Conservation (phyloP, 345 rosid species). For the sweet orange (Citrus sinensis) region DNA sequence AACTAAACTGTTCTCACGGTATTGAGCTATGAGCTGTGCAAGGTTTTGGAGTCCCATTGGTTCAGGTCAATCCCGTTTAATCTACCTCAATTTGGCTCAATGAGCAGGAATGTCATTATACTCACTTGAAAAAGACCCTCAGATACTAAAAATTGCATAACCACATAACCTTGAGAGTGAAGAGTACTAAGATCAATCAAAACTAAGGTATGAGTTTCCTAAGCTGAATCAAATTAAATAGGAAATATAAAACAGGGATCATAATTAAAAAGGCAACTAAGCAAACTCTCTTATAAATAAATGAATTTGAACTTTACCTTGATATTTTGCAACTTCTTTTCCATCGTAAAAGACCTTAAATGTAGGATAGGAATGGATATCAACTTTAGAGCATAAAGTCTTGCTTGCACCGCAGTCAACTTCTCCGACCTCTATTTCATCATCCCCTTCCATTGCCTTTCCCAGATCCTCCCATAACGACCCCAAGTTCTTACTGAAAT, state of each 20-base stretch:
- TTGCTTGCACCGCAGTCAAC: conserved; percentile 82
- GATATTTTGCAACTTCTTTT: conserved; percentile 82
- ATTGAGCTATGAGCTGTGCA: neutral
- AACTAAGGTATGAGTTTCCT: neutral
- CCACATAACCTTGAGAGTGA: neutral
- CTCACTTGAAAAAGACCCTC: no score
- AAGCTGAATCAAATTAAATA: neutral
- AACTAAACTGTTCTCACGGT: neutral
- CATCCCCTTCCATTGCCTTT: conserved; percentile 83
- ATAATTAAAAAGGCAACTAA: neutral
- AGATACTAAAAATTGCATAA: neutral
- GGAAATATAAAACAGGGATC: neutral
- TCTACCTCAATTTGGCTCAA: neutral
- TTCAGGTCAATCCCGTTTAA: neutral
- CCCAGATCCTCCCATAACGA: conserved; percentile 92
- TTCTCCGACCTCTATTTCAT: conserved; percentile 95
- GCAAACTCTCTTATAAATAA: neutral
- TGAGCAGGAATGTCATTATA: neutral
- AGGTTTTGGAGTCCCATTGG: neutral
- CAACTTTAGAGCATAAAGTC: conserved; percentile 75
- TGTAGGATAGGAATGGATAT: conserved; percentile 93
- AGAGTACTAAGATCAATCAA: neutral
- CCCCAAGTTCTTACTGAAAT: conserved; percentile 84
- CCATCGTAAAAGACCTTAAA: conserved; percentile 90
- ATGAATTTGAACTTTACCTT: conserved; percentile 46